Evolutionary conservation across 495 filamentous ascomycete species (phyloP), one percentile per base, ranked within the genome.

Genomic region (Pseudevernia furfuracea): DNA sequence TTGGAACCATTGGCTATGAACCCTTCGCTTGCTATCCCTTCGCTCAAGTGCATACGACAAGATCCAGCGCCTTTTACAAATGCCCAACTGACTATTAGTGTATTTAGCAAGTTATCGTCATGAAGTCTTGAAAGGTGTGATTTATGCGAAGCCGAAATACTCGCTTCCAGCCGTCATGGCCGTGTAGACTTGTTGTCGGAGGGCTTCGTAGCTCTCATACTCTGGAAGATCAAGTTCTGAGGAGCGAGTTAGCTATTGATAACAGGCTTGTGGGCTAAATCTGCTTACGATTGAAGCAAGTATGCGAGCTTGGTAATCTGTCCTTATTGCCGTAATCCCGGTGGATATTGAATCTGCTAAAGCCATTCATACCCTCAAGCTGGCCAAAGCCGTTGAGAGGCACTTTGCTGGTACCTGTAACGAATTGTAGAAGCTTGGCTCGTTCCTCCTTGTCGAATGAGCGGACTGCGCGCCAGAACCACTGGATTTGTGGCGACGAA

Each of bases 401-500:
- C 32, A 99, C 94, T 79, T 99, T 99, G 77, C 90, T 94, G 17
- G 94, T 99, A 69, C 94, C 94, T 0, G 94, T 99, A 66, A 97
- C 94, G 75, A 99, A 99, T 72, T 99, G 94, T 9, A 99, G 83
- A 48, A 99, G 84, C 74, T 97, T 97, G 66, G 94, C 94, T 62
- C 90, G 90, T 76, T 97, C 94, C 79, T 99, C 94, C 78, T 97
- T 97, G 80, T 99, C 94, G 70, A 96, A 99, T 9, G 92, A 96
- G 68, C 95, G 88, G 49, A 99, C 88, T 5, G 95, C 94, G 70
- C 94, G 88, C 94, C 94, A 99, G 85, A 99, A 97, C 95, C 94
- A 97, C 75, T 99, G 94, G 69, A 99, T 97, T 72, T 99, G 94
- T 32, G 92, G 87, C 3, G 94, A 96, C 0, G 92, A 90, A 36